These are phyloP conservation scores for Rhinocladiella mackenziei DNA, from an alignment of 2,329 filamentous ascomycete species.

Conservation along the genomic window DNA sequence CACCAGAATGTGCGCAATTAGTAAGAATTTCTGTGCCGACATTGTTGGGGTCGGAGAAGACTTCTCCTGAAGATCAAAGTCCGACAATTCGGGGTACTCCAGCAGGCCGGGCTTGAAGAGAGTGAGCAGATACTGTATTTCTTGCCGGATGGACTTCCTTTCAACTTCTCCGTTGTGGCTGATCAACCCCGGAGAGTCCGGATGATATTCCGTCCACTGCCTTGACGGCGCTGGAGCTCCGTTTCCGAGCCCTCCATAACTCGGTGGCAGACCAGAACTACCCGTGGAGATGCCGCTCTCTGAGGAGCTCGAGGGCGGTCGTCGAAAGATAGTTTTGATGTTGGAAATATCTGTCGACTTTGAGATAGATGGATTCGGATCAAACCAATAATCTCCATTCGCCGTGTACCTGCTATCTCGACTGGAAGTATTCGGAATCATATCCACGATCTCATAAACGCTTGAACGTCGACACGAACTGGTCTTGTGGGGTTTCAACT, in stretches of 20 bases:
- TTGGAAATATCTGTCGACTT: background rate
- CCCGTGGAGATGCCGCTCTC: constrained; percentile 12
- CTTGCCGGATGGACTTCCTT: constrained; percentile 8
- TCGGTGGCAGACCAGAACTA: constrained; percentile 2
- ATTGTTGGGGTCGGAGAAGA: background rate
- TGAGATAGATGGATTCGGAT: constrained; percentile 10
- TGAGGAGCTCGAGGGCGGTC: constrained; percentile 15
- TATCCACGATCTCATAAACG: constrained; percentile 13
- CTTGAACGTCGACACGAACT: constrained; percentile 27
- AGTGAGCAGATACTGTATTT: constrained; percentile 14
- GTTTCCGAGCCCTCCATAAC: background rate
- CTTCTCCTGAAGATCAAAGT: constrained; percentile 1
- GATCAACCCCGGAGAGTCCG: constrained; percentile 4
- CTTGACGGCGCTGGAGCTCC: constrained; percentile 1
- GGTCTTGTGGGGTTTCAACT: background rate
- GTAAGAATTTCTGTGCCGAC: constrained; percentile 4
- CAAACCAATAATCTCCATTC: constrained; percentile 25
- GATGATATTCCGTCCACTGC: constrained; percentile 21
- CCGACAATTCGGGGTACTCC: constrained; percentile 7
- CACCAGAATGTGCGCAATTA: constrained; percentile 24
- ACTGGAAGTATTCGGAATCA: constrained; percentile 2
- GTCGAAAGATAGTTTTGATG: constrained; percentile 4
- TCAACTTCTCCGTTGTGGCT: constrained; percentile 8
- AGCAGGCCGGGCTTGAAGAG: constrained; percentile 10
- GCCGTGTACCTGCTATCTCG: constrained; percentile 53